Percentiles rank a stretch among this genome's conserved stretches.
phyloP scores from a whole-genome alignment of 2,329 filamentous ascomycete species.

The Acrocalymma vagum region DNA sequence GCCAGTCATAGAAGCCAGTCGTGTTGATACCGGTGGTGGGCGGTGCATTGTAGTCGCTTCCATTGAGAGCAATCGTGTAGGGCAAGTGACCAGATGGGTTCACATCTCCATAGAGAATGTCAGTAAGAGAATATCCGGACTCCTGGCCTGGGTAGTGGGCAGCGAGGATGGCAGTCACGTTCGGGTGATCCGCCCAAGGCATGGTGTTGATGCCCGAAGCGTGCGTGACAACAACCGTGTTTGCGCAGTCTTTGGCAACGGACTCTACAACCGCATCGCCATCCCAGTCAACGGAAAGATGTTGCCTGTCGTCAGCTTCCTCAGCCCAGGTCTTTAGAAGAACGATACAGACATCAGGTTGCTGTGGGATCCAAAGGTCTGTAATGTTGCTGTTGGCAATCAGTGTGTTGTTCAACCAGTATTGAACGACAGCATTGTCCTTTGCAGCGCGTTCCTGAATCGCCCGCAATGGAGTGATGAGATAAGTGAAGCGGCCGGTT shows the following conservation, averaged over 20 bases:
- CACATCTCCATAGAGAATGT: slow-evolving; percentile 73
- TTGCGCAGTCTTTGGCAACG: slow-evolving; percentile 57
- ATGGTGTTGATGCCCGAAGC: slow-evolving; percentile 53
- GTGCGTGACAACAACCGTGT: slow-evolving; percentile 61
- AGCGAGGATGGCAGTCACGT: slow-evolving; percentile 53
- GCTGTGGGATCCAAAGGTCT: slow-evolving; percentile 31
- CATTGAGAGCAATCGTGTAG: slow-evolving; percentile 80
- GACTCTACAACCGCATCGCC: slow-evolving; percentile 51
- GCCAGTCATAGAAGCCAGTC: slow-evolving; percentile 52
- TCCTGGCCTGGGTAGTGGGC: slow-evolving; percentile 54
- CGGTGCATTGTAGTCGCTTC: slow-evolving; percentile 70
- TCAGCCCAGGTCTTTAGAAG: slow-evolving; percentile 65
- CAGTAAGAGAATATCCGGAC: slow-evolving; percentile 49
- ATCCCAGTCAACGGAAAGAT: slow-evolving; percentile 54
- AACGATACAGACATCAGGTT: slow-evolving; percentile 62
- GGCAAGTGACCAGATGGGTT: slow-evolving; percentile 84
- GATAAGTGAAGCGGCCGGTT: slow-evolving; percentile 50
- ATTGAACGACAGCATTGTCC: slow-evolving; percentile 53
- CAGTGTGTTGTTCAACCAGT: slow-evolving; percentile 56
- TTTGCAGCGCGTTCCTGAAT: slow-evolving; percentile 42
- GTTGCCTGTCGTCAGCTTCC: slow-evolving; percentile 54
- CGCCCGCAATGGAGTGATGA: slow-evolving; percentile 52
- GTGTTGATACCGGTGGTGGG: slow-evolving; percentile 50
- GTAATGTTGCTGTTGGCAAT: slow-evolving; percentile 40
- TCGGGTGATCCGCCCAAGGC: slow-evolving; percentile 52